Evolutionary conservation across 148 eudicot genomes (phyloP).

Genomic region (Diospyros kaki): DNA sequence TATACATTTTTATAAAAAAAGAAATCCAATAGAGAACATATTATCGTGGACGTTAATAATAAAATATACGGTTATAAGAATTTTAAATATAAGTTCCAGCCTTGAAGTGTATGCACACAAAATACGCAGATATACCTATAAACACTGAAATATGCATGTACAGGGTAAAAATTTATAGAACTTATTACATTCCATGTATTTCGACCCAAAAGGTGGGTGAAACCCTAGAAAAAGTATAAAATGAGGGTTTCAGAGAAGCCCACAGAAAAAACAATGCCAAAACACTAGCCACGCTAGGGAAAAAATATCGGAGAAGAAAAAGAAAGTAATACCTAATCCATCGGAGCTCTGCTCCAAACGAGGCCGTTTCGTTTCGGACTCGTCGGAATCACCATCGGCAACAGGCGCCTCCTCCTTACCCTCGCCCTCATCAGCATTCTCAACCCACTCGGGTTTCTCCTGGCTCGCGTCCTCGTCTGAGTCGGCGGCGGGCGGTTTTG

Average conservation of each 20-base stretch:
- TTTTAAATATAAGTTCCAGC: not conserved
- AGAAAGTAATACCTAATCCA: constrained; percentile 31
- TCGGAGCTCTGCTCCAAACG: constrained; percentile 50
- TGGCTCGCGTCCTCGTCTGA: constrained; percentile 21
- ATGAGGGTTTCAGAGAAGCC: not conserved
- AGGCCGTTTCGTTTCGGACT: constrained; percentile 54
- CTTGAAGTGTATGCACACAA: not conserved
- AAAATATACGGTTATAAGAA: not conserved
- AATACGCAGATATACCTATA: not conserved
- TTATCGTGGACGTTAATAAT: not conserved
- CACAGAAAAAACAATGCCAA: not conserved
- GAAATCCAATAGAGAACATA: not conserved
- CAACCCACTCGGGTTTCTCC: constrained; percentile 12
- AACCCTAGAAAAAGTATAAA: not conserved
- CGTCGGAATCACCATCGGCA: constrained; percentile 24
- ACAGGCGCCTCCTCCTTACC: constrained; percentile 15
- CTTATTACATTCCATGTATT: not conserved
- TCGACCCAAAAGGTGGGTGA: not conserved
- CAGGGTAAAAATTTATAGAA: not conserved
- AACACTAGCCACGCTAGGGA: not conserved
- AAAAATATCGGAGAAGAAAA: not conserved
- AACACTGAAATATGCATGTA: too few species aligned
- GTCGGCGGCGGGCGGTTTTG: constrained; percentile 13
- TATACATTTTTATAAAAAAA: not conserved
- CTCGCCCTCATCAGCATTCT: not conserved